A percentile compares a stretch with the other conserved stretches of the same genome.
Conservation (phyloP, 202 grass and related monocot species). For the Tripidium arundinaceum region DNA sequence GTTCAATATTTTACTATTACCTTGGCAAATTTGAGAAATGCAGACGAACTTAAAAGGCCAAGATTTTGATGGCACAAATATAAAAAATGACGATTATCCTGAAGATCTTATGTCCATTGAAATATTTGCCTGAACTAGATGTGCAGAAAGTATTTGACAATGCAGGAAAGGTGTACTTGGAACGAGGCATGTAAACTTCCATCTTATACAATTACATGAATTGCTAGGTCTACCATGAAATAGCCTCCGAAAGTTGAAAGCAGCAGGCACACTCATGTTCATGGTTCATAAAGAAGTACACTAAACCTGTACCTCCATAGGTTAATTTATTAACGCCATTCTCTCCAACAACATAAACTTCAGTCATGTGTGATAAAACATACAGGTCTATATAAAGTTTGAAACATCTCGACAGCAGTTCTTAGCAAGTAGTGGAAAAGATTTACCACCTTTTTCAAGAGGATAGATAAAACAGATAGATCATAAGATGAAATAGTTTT, state of each 20-base stretch:
- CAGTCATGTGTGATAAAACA: not conserved
- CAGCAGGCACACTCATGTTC: not conserved
- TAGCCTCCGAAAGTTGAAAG: not conserved
- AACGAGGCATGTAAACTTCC: not conserved
- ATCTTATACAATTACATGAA: not conserved
- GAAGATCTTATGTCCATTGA: not conserved
- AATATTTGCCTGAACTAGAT: not conserved
- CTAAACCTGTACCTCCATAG: not conserved
- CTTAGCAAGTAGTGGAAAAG: not conserved
- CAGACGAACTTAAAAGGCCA: conserved; percentile 3
- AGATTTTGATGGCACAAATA: not conserved
- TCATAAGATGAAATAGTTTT: not conserved
- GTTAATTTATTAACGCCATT: not conserved
- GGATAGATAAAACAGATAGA: not conserved
- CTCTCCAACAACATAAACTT: not conserved
- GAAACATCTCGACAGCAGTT: not conserved
- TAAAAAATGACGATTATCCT: not conserved
- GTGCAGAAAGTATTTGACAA: not conserved
- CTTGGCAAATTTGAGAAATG: not conserved
- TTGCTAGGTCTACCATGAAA: conserved; percentile 11
- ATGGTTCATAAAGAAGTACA: not conserved
- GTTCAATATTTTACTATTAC: not conserved
- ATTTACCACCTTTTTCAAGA: not conserved
- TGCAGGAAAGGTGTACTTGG: not conserved
- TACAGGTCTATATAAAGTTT: not conserved